Evolutionary conservation across 306 rosid species (phyloP).

Genomic region (Mimosa pudica): DNA sequence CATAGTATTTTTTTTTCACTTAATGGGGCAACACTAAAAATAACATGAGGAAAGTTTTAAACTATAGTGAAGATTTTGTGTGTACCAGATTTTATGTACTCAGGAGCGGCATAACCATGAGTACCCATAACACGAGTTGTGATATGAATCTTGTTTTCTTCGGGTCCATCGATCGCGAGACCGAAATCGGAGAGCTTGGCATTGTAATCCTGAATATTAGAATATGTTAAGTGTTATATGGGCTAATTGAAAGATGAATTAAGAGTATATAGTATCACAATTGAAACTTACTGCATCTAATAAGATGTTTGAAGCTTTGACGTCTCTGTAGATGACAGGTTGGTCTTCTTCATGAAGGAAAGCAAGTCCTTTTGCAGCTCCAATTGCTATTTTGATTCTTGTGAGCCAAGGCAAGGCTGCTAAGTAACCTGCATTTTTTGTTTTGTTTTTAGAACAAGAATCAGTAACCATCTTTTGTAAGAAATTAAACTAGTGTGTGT

Average conservation of each 20-base stretch:
- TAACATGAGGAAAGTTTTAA: not conserved
- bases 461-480: slow-evolving; percentile 1
- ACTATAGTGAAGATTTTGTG: not conserved
- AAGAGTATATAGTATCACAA: no score
- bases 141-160: slow-evolving; percentile 66
- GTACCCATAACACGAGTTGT: slow-evolving; percentile 86
- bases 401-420: slow-evolving; percentile 89
- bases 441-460: slow-evolving; percentile 19
- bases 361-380: slow-evolving; percentile 86
- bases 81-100: slow-evolving; percentile 79
- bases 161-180: slow-evolving; percentile 80
- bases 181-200: slow-evolving; percentile 95
- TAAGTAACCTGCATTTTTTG: slow-evolving; percentile 59
- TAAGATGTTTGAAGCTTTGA: slow-evolving; percentile 85
- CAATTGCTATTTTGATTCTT: slow-evolving; percentile 82
- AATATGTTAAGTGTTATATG: not conserved
- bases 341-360: slow-evolving; percentile 87
- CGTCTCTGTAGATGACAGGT: slow-evolving; percentile 83
- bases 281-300: slow-evolving; percentile 58
- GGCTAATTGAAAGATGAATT: not conserved
- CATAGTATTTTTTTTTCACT: no score
- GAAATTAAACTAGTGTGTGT: not conserved
- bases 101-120: slow-evolving; percentile 93
- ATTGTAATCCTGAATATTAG: slow-evolving; percentile 56
- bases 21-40: no score